These are phyloP conservation scores for Canavalia ensiformis DNA, from an alignment of 306 rosid genomes.

Conservation along the genomic window DNA sequence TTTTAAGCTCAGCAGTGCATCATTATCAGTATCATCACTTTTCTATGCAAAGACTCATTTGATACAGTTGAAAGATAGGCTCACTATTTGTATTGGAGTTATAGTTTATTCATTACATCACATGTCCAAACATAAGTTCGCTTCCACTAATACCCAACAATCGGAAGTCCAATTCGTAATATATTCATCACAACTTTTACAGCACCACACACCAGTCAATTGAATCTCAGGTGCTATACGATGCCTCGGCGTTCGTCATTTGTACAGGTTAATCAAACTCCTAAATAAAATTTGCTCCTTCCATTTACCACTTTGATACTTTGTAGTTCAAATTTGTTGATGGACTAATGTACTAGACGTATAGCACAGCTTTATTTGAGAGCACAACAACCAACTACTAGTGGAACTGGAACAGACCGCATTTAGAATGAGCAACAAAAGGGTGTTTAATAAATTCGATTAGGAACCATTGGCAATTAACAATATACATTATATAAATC, in stretches of 20 bases:
- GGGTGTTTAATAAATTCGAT: not conserved
- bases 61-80: too few species aligned
- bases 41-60: too few species aligned
- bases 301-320: not conserved
- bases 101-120: too few species aligned
- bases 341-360: too few species aligned
- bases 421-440: not conserved
- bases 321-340: not conserved
- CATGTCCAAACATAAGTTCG: too few species aligned
- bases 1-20: too few species aligned
- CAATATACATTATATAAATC: constrained; percentile 29
- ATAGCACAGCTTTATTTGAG: not conserved
- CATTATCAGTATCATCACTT: too few species aligned
- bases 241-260: not conserved
- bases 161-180: too few species aligned
- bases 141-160: too few species aligned
- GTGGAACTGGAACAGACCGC: not conserved
- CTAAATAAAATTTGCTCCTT: not conserved
- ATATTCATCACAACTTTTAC: not conserved
- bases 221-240: not conserved
- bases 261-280: not conserved
- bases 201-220: not conserved
- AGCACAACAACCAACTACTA: not conserved
- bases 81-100: too few species aligned
- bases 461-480: not conserved